These are phyloP conservation scores for Cladosporium sp. DNA, from an alignment of 2,329 filamentous ascomycete genomes.

Conservation along the genomic window DNA sequence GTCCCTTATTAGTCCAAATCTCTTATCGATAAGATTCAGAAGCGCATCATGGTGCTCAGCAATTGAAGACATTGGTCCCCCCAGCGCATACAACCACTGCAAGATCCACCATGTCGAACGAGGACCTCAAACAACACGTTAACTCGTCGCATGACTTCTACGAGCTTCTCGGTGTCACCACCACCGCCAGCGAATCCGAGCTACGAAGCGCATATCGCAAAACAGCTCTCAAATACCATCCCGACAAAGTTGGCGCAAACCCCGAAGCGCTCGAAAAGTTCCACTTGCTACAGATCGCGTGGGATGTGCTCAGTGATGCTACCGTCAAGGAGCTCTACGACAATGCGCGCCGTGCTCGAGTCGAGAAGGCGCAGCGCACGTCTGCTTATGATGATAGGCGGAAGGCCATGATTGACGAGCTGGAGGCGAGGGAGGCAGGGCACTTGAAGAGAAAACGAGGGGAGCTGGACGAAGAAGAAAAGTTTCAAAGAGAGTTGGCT, in stretches of 20 bases:
- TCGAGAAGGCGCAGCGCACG: slow-evolving; percentile 66
- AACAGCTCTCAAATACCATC: slow-evolving; percentile 84
- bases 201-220: slow-evolving; percentile 82
- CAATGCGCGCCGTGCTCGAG: slow-evolving; percentile 64
- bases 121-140: slow-evolving; percentile 41
- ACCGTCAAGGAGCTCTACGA: slow-evolving; percentile 74
- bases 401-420: slow-evolving; percentile 76
- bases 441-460: slow-evolving; percentile 43
- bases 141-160: slow-evolving; percentile 63
- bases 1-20: no score
- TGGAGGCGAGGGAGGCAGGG: slow-evolving; percentile 69
- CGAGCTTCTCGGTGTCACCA: slow-evolving; percentile 65
- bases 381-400: slow-evolving; percentile 70
- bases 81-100: no score
- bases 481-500: slow-evolving; percentile 50
- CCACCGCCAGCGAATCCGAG: slow-evolving; percentile 56
- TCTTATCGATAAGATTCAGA: no score
- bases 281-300: slow-evolving; percentile 79
- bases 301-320: slow-evolving; percentile 72
- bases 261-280: slow-evolving; percentile 70
- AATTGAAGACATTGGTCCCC: no score
- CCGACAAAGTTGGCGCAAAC: slow-evolving; percentile 75
- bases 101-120: slow-evolving; percentile 35
- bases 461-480: slow-evolving; percentile 50
- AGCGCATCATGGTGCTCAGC: no score